phyloP scores from a whole-genome alignment of 805 yeast species.

The Candida hispaniensis region DNA sequence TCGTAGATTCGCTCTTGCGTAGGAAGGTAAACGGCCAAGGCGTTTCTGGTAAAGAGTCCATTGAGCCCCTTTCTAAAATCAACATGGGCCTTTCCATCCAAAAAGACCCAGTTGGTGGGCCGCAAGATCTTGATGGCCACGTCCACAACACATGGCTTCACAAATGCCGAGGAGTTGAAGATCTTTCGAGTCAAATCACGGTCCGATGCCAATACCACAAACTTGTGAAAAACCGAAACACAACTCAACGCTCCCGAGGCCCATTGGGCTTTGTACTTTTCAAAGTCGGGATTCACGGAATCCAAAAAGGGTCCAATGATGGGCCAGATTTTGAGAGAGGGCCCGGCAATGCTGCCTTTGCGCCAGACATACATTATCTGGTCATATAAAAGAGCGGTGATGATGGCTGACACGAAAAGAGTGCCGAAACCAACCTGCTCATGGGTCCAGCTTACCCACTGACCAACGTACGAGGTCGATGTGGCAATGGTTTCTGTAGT shows the following conservation, averaged over 20 bases:
- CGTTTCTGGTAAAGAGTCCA: conserved; percentile 76
- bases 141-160: conserved; percentile 96
- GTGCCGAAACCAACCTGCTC: conserved; percentile 14
- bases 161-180: conserved; percentile 72
- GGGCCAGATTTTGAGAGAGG: conserved; percentile 80
- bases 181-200: conserved; percentile 85
- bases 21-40: conserved; percentile 76
- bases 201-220: conserved; percentile 84
- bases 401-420: conserved; percentile 16
- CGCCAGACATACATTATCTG: conserved; percentile 59
- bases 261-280: conserved; percentile 89
- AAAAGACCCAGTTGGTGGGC: conserved; percentile 95
- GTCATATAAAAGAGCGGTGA: conserved; percentile 26
- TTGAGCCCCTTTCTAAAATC: conserved; percentile 88
- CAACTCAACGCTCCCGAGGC: conserved; percentile 87
- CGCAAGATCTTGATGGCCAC: conserved; percentile 89
- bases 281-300: conserved; percentile 89
- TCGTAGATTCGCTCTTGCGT: conserved; percentile 79
- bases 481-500: not conserved
- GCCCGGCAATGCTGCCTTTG: conserved; percentile 89
- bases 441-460: conserved; percentile 14
- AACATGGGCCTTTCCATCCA: conserved; percentile 90
- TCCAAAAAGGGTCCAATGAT: conserved; percentile 94
- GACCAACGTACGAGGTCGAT: conserved; percentile 10
- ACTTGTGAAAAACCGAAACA: conserved; percentile 96